Conservation (phyloP, 2,329 filamentous ascomycete genomes). For the Colletotrichum musae region DNA sequence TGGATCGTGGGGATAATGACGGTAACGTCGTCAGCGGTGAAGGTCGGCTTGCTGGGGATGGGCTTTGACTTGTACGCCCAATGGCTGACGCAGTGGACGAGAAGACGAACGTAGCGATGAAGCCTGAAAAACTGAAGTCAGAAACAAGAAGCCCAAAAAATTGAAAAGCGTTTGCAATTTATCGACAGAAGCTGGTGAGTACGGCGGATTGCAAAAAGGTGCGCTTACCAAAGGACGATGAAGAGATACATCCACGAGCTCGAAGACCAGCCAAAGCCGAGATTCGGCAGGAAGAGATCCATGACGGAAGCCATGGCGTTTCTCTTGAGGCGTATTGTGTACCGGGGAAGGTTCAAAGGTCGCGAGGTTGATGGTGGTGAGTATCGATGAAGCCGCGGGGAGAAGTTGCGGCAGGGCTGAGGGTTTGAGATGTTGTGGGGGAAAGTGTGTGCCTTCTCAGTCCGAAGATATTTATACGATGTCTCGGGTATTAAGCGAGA, state of each 20-base stretch:
- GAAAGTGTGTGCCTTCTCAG: slow-evolving; percentile 5
- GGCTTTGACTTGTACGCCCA: slow-evolving; percentile 90
- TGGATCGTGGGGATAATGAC: slow-evolving; percentile 95
- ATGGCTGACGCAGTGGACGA: slow-evolving; percentile 88
- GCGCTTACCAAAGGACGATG: slow-evolving; percentile 61
- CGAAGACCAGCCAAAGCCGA: slow-evolving; percentile 39
- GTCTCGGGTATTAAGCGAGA: slow-evolving; percentile 2
- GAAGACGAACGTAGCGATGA: slow-evolving; percentile 87
- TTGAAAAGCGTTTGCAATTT: background rate
- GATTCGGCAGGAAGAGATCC: slow-evolving; percentile 37
- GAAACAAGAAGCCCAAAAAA: slow-evolving; percentile 11
- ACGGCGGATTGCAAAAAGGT: background rate
- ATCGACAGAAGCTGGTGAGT: background rate
- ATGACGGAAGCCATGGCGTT: slow-evolving; percentile 34
- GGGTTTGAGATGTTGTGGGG: background rate
- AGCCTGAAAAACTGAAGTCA: slow-evolving; percentile 68
- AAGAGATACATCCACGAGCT: slow-evolving; percentile 42
- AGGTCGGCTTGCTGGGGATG: slow-evolving; percentile 84
- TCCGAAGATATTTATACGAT: background rate
- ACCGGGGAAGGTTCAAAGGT: background rate
- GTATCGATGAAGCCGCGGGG: background rate
- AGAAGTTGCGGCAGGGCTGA: slow-evolving; percentile 13
- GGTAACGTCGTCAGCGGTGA: slow-evolving; percentile 87
- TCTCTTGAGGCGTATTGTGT: background rate
- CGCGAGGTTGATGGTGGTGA: background rate